Base-by-base conservation (phyloP, 169 alveolate species). In the Cryptosporidium sp. region DNA sequence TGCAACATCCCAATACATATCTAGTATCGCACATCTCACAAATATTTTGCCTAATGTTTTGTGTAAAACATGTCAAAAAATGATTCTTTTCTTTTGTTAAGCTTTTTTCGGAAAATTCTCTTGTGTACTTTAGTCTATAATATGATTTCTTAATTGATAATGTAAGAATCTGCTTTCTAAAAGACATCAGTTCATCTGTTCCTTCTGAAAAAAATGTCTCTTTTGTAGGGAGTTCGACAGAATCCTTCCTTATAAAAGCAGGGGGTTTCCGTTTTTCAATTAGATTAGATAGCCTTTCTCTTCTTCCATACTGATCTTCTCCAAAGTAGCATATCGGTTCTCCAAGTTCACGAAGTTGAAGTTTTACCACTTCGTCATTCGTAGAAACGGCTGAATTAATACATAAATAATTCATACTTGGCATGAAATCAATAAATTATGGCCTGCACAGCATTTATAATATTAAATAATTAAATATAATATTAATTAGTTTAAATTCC, bases 251-350 rank as follows among this genome's bases (percentile, higher is more conserved):
- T 55, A 33, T 0, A 14, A 14, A 10, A 33, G 51, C 16, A 4
- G 29, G 10, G 10, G 2, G 31, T n/a, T 9, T 35, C 12, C 62
- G 48, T 12, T 31, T 48, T n/a, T 1, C 37, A 62, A 80, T n/a
- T 23, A 80, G 5, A 18, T 14, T 80, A 12, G 80, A 80, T 23
- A 80, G 51, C 35, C 89, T 33, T 43, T 62, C 75, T 62, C 89
- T 59, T 59, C 89, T 59, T 62, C 59, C 80, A 10, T 16, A 48
- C 35, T 69, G 89, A 16, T 41, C 89, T 12, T 80, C 89, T 26
- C 89, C 89, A 37, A 80, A 80, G 21, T 80, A 80, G 62, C 89
- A 80, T 41, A 80, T 59, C 7, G 89, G 89, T 29, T 80, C 69
- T 41, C 89, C 89, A 14, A 80, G 65, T 65, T 59, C 75, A 39